Evolutionary conservation across 345 rosid species (phyloP).

Genomic region (Sapria himalayana): DNA sequence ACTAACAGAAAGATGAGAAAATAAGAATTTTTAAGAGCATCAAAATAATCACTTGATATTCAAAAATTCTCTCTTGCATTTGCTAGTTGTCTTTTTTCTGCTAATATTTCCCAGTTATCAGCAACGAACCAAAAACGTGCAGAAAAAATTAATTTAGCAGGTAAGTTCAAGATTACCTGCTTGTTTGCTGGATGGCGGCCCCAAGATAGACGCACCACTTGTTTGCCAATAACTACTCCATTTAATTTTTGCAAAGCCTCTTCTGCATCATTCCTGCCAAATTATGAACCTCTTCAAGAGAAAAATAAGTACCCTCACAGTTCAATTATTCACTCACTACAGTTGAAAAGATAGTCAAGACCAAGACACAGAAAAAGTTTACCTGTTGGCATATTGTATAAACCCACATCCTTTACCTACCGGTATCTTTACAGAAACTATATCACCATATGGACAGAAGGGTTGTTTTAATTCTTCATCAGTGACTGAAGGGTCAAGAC

Average conservation of each 20-base stretch:
- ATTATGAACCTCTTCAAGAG: no score
- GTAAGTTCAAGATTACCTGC: slow-evolving; percentile 44
- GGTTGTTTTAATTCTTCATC: slow-evolving; percentile 78
- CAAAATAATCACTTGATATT: no score
- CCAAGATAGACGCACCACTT: slow-evolving; percentile 69
- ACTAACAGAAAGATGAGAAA: no score
- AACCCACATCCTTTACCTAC: slow-evolving; percentile 84
- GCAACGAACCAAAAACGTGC: no score
- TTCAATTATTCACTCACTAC: not conserved
- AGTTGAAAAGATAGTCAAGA: no score
- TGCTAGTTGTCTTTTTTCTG: no score
- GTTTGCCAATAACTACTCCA: slow-evolving; percentile 42
- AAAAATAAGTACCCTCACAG: not conserved
- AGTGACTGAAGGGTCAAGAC: slow-evolving; percentile 69
- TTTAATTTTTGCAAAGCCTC: slow-evolving; percentile 73
- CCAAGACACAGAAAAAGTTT: no score
- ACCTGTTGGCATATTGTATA: slow-evolving; percentile 83
- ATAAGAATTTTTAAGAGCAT: no score
- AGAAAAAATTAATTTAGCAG: no score
- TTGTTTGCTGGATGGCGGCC: slow-evolving; percentile 64
- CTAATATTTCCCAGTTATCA: no score
- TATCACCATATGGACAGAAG: slow-evolving; percentile 67
- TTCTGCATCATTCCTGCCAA: slow-evolving; percentile 54
- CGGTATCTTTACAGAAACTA: slow-evolving; percentile 81
- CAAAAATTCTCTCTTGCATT: no score